Percentiles rank a stretch among this genome's conserved stretches.
These are phyloP conservation scores for Aspergillus caelatus DNA, from an alignment of 2,329 filamentous ascomycete species.

Conservation along the genomic window DNA sequence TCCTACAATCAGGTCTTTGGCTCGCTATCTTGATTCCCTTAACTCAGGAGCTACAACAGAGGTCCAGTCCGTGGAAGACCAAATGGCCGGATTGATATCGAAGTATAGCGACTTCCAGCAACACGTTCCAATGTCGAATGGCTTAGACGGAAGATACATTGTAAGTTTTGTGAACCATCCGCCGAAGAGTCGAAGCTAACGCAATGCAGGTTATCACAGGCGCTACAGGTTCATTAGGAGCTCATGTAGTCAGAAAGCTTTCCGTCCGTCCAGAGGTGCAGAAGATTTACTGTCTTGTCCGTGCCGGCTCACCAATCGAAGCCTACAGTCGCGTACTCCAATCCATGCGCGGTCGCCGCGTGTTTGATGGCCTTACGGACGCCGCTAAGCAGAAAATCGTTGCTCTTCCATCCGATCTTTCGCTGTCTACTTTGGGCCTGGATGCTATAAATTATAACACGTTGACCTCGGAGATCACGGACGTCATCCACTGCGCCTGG, in stretches of 20 bases:
- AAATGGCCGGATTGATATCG: slow-evolving; percentile 53
- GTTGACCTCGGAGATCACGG: slow-evolving; percentile 48
- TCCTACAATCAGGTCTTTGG: slow-evolving; percentile 52
- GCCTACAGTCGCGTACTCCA: slow-evolving; percentile 50
- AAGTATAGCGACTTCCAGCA: slow-evolving; percentile 44
- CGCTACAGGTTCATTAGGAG: slow-evolving; percentile 66
- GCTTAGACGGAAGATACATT: slow-evolving; percentile 27
- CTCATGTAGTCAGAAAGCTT: slow-evolving; percentile 58
- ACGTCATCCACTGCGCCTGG: slow-evolving; percentile 67
- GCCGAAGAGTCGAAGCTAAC: background rate
- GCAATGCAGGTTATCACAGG: slow-evolving; percentile 58
- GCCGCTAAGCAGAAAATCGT: slow-evolving; percentile 42
- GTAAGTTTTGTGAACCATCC: slow-evolving; percentile 12
- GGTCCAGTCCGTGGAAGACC: slow-evolving; percentile 39
- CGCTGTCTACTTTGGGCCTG: slow-evolving; percentile 54
- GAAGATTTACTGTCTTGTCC: slow-evolving; percentile 60
- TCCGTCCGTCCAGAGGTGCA: slow-evolving; percentile 36
- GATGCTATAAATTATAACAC: slow-evolving; percentile 41
- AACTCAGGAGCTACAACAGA: slow-evolving; percentile 36
- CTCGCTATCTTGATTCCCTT: slow-evolving; percentile 48
- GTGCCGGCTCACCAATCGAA: slow-evolving; percentile 48
- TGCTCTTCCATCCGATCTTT: slow-evolving; percentile 54
- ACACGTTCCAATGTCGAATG: slow-evolving; percentile 27
- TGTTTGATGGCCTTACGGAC: slow-evolving; percentile 26
- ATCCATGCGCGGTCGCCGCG: slow-evolving; percentile 44